Conservation (phyloP, 2,329 filamentous ascomycete genomes). For the Metarhizium album region DNA sequence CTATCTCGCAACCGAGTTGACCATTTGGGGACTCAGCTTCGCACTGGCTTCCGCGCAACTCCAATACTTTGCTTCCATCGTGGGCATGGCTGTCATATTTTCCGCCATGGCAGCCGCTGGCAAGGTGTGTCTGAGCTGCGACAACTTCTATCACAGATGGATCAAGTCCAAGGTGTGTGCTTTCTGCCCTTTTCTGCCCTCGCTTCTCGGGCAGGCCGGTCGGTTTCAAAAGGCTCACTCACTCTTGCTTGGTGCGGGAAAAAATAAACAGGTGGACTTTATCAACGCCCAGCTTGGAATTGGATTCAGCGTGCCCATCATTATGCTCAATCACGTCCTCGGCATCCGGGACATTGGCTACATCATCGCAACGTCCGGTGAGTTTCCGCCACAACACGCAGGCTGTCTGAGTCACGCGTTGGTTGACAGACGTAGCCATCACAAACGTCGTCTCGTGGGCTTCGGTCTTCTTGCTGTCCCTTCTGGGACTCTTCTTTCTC, state of each 20-base stretch:
- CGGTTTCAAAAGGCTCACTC: neutral
- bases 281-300: slow-evolving; percentile 40
- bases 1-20: slow-evolving; percentile 31
- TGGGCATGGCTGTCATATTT: slow-evolving; percentile 35
- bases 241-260: slow-evolving; percentile 2
- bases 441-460: slow-evolving; percentile 27
- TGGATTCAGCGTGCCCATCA: slow-evolving; percentile 38
- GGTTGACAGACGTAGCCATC: slow-evolving; percentile 17
- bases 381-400: slow-evolving; percentile 7
- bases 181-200: neutral
- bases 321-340: slow-evolving; percentile 31
- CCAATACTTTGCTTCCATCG: slow-evolving; percentile 36
- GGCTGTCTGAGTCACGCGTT: slow-evolving; percentile 3
- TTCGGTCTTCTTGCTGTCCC: slow-evolving; percentile 17
- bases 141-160: slow-evolving; percentile 18
- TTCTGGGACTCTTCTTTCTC: slow-evolving; percentile 7
- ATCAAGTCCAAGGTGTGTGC: slow-evolving; percentile 24
- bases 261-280: slow-evolving; percentile 31
- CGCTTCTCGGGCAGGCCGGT: neutral
- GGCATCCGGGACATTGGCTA: slow-evolving; percentile 25
- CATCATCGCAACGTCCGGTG: slow-evolving; percentile 35
- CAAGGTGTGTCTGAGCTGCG: slow-evolving; percentile 9
- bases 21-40: slow-evolving; percentile 33
- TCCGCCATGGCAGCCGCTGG: slow-evolving; percentile 20
- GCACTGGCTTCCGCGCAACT: slow-evolving; percentile 20